Conservation (phyloP, 345 rosid species). For the Erucastrum elatum region DNA sequence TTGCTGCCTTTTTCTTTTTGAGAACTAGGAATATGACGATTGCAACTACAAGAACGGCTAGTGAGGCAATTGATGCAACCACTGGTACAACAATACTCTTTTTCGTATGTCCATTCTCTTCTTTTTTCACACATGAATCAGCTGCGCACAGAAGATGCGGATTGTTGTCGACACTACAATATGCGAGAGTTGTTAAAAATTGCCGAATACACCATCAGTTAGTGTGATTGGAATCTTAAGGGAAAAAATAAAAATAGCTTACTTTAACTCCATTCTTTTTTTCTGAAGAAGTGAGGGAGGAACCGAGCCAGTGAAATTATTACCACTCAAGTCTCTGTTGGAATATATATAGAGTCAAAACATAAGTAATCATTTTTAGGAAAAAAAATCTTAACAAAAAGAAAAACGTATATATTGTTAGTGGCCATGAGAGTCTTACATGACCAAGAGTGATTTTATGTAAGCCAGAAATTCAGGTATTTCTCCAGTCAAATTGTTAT, state of each 20-base stretch:
- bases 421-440: constrained; percentile 47
- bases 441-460: constrained; percentile 41
- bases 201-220: not conserved
- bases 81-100: constrained; percentile 34
- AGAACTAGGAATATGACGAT: constrained; percentile 7
- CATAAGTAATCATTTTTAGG: not conserved
- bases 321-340: constrained; percentile 45
- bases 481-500: constrained; percentile 32
- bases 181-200: not conserved
- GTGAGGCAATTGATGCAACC: constrained; percentile 31
- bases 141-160: constrained; percentile 21
- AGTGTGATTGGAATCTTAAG: not conserved
- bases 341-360: not conserved
- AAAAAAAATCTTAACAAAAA: not conserved
- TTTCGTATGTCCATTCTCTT: constrained; percentile 7
- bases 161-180: constrained; percentile 23
- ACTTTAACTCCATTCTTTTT: constrained; percentile 28
- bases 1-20: constrained; percentile 28
- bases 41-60: constrained; percentile 26
- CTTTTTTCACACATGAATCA: constrained; percentile 17
- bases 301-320: constrained; percentile 47
- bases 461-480: constrained; percentile 50
- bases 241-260: not conserved
- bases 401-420: not conserved
- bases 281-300: constrained; percentile 43